These are phyloP conservation scores for Amaranthus cruentus DNA, from an alignment of 148 eudicot species.

Conservation along the genomic window DNA sequence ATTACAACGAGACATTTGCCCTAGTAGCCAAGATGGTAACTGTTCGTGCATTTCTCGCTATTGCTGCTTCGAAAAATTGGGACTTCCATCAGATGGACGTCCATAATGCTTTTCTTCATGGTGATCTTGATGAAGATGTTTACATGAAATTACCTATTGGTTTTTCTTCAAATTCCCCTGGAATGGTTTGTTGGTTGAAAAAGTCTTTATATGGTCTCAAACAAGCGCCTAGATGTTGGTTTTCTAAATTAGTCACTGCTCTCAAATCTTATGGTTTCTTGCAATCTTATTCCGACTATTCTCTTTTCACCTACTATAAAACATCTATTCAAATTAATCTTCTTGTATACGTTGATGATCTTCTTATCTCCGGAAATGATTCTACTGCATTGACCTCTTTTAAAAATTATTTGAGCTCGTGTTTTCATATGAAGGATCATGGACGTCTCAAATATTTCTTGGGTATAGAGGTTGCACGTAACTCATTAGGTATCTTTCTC, in stretches of 20 bases:
- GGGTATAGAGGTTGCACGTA: background rate
- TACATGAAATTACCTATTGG: background rate
- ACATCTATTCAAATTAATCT: background rate
- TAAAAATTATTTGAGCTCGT: background rate
- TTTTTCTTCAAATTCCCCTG: background rate
- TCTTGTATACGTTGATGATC: slow-evolving; percentile 8
- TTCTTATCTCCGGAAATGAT: slow-evolving; percentile 1
- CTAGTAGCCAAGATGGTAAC: too few relatives aligned
- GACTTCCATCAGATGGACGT: too few relatives aligned
- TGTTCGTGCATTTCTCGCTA: too few relatives aligned
- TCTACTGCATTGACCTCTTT: background rate
- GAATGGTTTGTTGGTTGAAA: background rate
- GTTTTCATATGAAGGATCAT: too few relatives aligned
- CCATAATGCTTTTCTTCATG: too few relatives aligned
- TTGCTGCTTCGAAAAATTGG: too few relatives aligned
- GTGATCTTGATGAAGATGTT: too few relatives aligned
- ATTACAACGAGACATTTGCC: too few relatives aligned
- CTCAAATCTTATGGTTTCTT: background rate
- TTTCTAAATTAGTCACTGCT: background rate
- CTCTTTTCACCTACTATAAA: background rate
- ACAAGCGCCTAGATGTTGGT: slow-evolving; percentile 9
- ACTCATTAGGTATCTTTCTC: background rate
- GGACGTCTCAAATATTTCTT: too few relatives aligned
- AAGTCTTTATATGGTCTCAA: slow-evolving; percentile 13
- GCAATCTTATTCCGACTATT: background rate